Base-by-base conservation (phyloP, 75 land plant genomes). In the Cunninghamia lanceolata region DNA sequence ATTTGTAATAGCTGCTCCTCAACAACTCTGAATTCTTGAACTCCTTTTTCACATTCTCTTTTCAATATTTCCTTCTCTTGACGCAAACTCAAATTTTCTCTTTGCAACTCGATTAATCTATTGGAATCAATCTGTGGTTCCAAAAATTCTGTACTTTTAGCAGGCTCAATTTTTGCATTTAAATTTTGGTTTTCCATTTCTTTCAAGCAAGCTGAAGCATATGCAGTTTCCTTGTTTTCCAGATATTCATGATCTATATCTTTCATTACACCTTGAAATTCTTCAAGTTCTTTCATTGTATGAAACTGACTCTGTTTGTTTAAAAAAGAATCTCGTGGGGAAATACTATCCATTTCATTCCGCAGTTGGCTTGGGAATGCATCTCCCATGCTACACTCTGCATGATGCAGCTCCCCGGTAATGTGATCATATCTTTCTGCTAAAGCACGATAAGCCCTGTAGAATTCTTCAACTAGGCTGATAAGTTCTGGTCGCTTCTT, bases 351-450 rank as follows among this genome's bases (percentile, higher is more conserved):
- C 63, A 86, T 36, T 38, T 15, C 79, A 35, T 87, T 45, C 2
- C 88, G 91, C 5, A 82, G 89, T 88, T 92, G 95, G 70, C 86
- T 90, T 28, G 94, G 92, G 71, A 91, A 93, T 34, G 87, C 94
- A 63, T 88, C 88, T 28, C 85, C 89, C 86, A 92, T 90, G 14
- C 87, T 92, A 34, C 84, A 77, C 30, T 93, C 88, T 30, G 88
- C 91, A 52, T 91, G 90, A 52, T 87, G 87, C 7, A 91, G 39
- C 75, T 87, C 85, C n/a, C 88, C 91, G 3, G 88, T 84, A 35
- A 90, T 83, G 42, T 86, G 87, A 52, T 88, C 93, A 84, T 90
- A 91, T 56, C 91, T 40, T 83, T 91, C 91, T 19, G 93, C 93
- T 80, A 91, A 76, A 34, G 93, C 82, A 63, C 91, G 76, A 87